Evolutionary conservation across 1,284 basidiomycete species (phyloP).

Genomic region (Spongiforma sp.): DNA sequence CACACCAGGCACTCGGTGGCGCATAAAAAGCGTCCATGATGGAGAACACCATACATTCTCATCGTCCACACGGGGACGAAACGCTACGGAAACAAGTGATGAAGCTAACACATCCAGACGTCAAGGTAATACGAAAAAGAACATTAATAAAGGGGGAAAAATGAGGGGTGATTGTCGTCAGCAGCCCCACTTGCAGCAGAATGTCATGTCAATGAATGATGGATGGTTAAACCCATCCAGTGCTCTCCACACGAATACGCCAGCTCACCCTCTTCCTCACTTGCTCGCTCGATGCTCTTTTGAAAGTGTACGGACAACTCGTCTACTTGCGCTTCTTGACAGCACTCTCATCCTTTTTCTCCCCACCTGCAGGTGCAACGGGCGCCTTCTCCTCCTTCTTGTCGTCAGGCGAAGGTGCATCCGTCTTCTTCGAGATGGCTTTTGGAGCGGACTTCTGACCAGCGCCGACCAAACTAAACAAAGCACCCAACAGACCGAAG

Average conservation of each 20-base stretch:
- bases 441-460: constrained; percentile 74
- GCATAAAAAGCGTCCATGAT: no score
- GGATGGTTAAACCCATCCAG: constrained; percentile 11
- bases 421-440: constrained; percentile 74
- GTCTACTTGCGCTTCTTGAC: constrained; percentile 40
- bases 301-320: background rate
- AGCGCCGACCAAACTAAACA: constrained; percentile 80
- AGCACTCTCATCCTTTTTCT: constrained; percentile 55
- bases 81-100: constrained; percentile 29
- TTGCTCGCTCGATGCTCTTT: no score
- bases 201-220: constrained; percentile 15
- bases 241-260: constrained; percentile 18
- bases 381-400: constrained; percentile 68
- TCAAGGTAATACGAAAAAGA: constrained; percentile 6
- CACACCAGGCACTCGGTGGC: constrained; percentile 1
- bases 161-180: constrained; percentile 7
- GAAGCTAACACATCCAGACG: constrained; percentile 13
- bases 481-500: constrained; percentile 81
- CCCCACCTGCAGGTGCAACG: constrained; percentile 69
- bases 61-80: constrained; percentile 8
- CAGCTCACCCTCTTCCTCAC: constrained; percentile 3
- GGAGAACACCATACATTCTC: constrained; percentile 31
- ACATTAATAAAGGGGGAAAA: constrained; percentile 5
- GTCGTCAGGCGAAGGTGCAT: constrained; percentile 64
- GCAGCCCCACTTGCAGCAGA: constrained; percentile 11